Evolutionary conservation across 2,329 filamentous ascomycete species (phyloP).

Genomic region (Phaeomoniella chlamydospora): DNA sequence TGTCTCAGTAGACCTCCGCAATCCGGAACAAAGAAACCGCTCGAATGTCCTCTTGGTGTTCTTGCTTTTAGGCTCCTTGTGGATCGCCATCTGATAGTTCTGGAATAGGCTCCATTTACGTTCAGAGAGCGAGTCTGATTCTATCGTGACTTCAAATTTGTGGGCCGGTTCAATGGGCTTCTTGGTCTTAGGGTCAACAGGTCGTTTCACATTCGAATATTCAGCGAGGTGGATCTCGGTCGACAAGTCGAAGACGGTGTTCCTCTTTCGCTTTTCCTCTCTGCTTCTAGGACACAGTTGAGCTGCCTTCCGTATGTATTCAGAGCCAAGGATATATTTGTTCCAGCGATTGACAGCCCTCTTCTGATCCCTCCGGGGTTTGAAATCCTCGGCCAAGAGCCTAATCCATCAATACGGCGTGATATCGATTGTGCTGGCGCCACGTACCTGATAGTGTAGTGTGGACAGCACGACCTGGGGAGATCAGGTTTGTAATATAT

Average conservation of each 20-base stretch:
- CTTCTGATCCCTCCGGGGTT: constrained; percentile 29
- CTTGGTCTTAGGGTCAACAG: constrained; percentile 27
- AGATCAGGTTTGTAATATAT: constrained; percentile 42
- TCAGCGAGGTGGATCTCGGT: constrained; percentile 27
- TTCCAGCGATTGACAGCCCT: constrained; percentile 34
- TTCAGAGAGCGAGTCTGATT: constrained; percentile 29
- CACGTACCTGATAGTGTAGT: constrained; percentile 42
- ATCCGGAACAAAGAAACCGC: constrained; percentile 31
- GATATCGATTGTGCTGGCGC: background rate
- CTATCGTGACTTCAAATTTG: constrained; percentile 32
- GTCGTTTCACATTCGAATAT: constrained; percentile 26
- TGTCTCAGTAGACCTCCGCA: constrained; percentile 22
- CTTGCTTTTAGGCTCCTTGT: constrained; percentile 27
- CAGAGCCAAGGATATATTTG: constrained; percentile 29
- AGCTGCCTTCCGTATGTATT: constrained; percentile 30
- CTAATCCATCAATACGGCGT: constrained; percentile 5
- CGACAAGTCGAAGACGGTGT: constrained; percentile 27
- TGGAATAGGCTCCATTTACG: constrained; percentile 30
- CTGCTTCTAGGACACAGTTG: constrained; percentile 27
- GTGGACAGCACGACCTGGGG: constrained; percentile 72
- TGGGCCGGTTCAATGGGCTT: constrained; percentile 31
- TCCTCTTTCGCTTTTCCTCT: constrained; percentile 29
- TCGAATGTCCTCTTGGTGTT: constrained; percentile 30
- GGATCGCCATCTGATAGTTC: constrained; percentile 30
- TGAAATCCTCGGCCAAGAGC: constrained; percentile 26